phyloP scores from a whole-genome alignment of 306 rosid genomes.

The Boehmeria nivea region DNA sequence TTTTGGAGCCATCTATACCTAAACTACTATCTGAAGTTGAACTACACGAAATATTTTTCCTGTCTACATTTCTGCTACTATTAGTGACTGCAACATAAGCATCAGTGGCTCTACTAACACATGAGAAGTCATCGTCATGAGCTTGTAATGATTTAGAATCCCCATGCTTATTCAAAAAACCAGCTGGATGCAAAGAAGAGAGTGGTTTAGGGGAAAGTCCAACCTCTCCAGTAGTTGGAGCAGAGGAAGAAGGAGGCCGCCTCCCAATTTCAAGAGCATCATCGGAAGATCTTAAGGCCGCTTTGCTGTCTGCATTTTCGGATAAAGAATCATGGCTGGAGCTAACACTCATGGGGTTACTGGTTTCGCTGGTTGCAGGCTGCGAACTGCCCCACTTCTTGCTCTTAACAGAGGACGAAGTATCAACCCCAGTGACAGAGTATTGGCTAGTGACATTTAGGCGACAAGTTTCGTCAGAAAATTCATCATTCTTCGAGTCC shows the following conservation, averaged over 20 bases:
- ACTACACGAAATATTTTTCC: conserved; percentile 28
- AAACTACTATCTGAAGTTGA: conserved; percentile 47
- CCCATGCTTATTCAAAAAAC: conserved; percentile 24
- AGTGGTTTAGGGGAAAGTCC: conserved; percentile 18
- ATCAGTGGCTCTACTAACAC: conserved; percentile 55
- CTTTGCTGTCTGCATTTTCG: conserved; percentile 66
- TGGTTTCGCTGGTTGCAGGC: conserved; percentile 52
- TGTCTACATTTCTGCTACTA: conserved; percentile 35
- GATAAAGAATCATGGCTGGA: conserved; percentile 56
- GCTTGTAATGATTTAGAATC: conserved; percentile 46
- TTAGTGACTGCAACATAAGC: conserved; percentile 27
- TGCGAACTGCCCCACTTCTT: conserved; percentile 49
- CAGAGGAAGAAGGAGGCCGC: conserved; percentile 16
- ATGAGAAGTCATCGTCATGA: conserved; percentile 52
- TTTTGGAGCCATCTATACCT: conserved; percentile 40
- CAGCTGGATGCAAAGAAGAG: not conserved
- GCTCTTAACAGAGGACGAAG: conserved; percentile 40
- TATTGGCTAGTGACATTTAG: conserved; percentile 39
- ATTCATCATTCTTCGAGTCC: conserved; percentile 55
- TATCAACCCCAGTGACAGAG: conserved; percentile 47
- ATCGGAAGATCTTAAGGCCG: conserved; percentile 26
- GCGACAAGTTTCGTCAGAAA: conserved; percentile 62
- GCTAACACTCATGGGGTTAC: conserved; percentile 43
- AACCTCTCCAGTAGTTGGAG: conserved; percentile 21
- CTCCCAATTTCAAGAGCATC: conserved; percentile 18